Percentiles rank a stretch among this genome's conserved stretches.
Evolutionary conservation across 73 alveolate species (phyloP).

Genomic region (Paramecium biaurelia): DNA sequence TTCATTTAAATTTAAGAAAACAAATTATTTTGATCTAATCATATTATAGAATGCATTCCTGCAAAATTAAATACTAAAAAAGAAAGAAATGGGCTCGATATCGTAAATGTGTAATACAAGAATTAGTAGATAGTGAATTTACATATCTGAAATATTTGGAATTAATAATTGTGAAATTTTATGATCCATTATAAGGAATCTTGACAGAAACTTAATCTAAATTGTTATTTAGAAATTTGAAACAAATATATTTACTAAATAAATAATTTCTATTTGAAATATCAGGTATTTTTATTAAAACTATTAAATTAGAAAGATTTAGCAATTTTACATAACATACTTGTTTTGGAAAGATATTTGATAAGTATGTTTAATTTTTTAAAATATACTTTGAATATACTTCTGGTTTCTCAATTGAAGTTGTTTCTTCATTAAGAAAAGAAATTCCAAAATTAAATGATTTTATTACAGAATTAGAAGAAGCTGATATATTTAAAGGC

Average conservation of each 20-base stretch:
- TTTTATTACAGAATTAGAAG: neutral
- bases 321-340: neutral
- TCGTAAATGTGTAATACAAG: conserved; percentile 18
- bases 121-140: conserved; percentile 17
- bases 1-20: neutral
- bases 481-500: neutral
- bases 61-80: neutral
- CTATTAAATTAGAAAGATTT: neutral
- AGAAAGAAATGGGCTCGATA: conserved; percentile 4
- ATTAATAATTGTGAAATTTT: neutral
- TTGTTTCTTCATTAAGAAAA: neutral
- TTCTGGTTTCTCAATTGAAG: neutral
- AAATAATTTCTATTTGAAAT: conserved; percentile 7
- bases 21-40: neutral
- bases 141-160: neutral
- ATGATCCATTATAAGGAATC: neutral
- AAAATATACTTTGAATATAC: conserved; percentile 22
- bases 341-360: conserved; percentile 26
- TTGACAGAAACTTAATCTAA: neutral
- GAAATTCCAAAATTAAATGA: neutral
- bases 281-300: neutral
- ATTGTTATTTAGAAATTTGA: neutral
- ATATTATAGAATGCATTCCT: neutral
- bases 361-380: conserved; percentile 13
- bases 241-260: neutral